Conservation (phyloP, 169 alveolate genomes). For the Plasmodium coatneyi region DNA sequence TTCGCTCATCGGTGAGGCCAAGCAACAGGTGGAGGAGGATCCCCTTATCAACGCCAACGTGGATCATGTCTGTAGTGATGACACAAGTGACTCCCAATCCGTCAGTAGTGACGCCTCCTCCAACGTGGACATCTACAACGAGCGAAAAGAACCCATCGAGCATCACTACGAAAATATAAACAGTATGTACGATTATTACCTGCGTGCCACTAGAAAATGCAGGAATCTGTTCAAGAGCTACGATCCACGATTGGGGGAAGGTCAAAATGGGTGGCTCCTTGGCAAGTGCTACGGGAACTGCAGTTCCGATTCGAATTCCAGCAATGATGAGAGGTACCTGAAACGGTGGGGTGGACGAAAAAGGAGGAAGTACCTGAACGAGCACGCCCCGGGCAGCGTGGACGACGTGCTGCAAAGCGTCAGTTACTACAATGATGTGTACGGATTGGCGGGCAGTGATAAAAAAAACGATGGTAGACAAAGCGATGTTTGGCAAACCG, state of each 20-base stretch:
- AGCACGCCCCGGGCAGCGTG: constrained; percentile 19
- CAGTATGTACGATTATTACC: constrained; percentile 54
- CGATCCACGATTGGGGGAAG: constrained; percentile 31
- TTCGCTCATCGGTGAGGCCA: background rate
- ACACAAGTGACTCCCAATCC: background rate
- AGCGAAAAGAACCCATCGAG: constrained; percentile 41
- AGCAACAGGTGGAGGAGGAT: background rate
- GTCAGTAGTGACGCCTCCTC: background rate
- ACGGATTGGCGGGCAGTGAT: constrained; percentile 24
- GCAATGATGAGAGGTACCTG: constrained; percentile 46
- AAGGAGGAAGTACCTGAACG: background rate
- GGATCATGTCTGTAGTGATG: background rate
- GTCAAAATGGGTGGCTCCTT: background rate
- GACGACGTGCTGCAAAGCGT: constrained; percentile 43
- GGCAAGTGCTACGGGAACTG: constrained; percentile 44
- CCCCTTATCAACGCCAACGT: background rate
- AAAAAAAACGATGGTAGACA: no score
- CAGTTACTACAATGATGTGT: constrained; percentile 62
- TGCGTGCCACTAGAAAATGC: constrained; percentile 12
- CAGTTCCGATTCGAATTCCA: constrained; percentile 62
- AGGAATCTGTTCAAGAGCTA: constrained; percentile 54
- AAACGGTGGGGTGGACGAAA: background rate
- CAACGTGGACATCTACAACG: constrained; percentile 36
- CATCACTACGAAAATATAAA: constrained; percentile 46
- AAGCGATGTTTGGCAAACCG: no score